These are phyloP conservation scores for Euphorbia peplus DNA, from an alignment of 345 rosid species.

Conservation along the genomic window DNA sequence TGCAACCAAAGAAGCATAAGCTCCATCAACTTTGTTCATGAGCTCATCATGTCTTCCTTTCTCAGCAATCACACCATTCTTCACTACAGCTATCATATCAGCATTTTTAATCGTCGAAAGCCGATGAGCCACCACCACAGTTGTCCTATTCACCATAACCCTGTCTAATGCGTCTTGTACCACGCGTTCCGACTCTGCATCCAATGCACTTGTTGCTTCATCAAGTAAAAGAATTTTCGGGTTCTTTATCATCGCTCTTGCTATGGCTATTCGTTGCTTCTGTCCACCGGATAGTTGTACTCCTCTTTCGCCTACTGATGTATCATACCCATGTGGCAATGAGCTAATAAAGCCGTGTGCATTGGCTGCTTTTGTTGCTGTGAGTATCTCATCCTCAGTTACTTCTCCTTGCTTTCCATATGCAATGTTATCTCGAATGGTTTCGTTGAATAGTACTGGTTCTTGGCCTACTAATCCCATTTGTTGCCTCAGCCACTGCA, in stretches of 20 bases:
- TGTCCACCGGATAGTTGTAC: slow-evolving; percentile 73
- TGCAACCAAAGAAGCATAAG: slow-evolving; percentile 59
- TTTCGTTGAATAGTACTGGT: slow-evolving; percentile 68
- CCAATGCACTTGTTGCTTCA: slow-evolving; percentile 76
- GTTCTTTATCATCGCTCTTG: slow-evolving; percentile 59
- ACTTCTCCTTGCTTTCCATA: slow-evolving; percentile 52
- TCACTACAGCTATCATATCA: slow-evolving; percentile 62
- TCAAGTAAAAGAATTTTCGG: slow-evolving; percentile 63
- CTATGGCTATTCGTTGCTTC: slow-evolving; percentile 63
- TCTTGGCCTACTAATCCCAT: slow-evolving; percentile 75
- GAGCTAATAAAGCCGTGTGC: slow-evolving; percentile 66
- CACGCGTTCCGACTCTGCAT: slow-evolving; percentile 60
- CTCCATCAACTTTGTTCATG: slow-evolving; percentile 50
- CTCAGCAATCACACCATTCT: slow-evolving; percentile 62
- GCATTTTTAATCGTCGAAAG: slow-evolving; percentile 55
- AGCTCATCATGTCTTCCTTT: slow-evolving; percentile 52
- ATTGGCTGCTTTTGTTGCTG: slow-evolving; percentile 54
- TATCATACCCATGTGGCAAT: slow-evolving; percentile 60
- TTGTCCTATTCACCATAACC: slow-evolving; percentile 61
- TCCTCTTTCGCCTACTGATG: slow-evolving; percentile 64
- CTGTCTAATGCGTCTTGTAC: slow-evolving; percentile 66
- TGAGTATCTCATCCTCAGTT: slow-evolving; percentile 50
- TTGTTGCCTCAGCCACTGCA: slow-evolving; percentile 70
- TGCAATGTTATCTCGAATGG: slow-evolving; percentile 54
- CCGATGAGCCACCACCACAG: slow-evolving; percentile 64